These are phyloP conservation scores for Epichloe typhina DNA, from an alignment of 2,329 filamentous ascomycete species.

Conservation along the genomic window DNA sequence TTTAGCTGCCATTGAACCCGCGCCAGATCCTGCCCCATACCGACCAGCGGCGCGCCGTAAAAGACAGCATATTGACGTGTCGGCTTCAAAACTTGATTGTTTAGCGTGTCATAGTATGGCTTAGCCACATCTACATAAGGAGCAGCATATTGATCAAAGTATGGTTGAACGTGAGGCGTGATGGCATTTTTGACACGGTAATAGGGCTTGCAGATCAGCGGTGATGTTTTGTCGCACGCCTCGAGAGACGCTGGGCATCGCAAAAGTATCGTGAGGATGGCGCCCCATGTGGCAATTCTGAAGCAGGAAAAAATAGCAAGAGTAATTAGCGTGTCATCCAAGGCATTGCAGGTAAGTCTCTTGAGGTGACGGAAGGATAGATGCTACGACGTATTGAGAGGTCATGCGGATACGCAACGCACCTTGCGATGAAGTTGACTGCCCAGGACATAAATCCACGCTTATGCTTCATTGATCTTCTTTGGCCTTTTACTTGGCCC, in stretches of 20 bases:
- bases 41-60: slow-evolving; percentile 62
- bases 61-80: slow-evolving; percentile 51
- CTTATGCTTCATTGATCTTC: slow-evolving; percentile 11
- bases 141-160: slow-evolving; percentile 73
- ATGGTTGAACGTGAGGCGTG: slow-evolving; percentile 66
- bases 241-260: slow-evolving; percentile 63
- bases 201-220: slow-evolving; percentile 75
- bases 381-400: too few relatives aligned
- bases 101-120: slow-evolving; percentile 57
- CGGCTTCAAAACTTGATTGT: slow-evolving; percentile 56
- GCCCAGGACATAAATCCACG: slow-evolving; percentile 22
- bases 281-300: slow-evolving; percentile 76
- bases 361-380: too few relatives aligned
- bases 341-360: too few relatives aligned
- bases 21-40: slow-evolving; percentile 52
- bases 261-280: slow-evolving; percentile 67
- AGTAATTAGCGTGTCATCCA: too few relatives aligned
- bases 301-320: not conserved
- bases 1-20: slow-evolving; percentile 66
- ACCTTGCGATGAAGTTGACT: slow-evolving; percentile 43
- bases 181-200: slow-evolving; percentile 49
- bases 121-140: slow-evolving; percentile 66
- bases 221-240: slow-evolving; percentile 54
- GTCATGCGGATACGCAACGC: slow-evolving; percentile 10
- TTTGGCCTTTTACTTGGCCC: slow-evolving; percentile 14